A percentile compares a stretch with the other conserved stretches of the same genome.
These are phyloP conservation scores for Mycena latifolia DNA, from an alignment of 768 basidiomycete species.

Conservation along the genomic window DNA sequence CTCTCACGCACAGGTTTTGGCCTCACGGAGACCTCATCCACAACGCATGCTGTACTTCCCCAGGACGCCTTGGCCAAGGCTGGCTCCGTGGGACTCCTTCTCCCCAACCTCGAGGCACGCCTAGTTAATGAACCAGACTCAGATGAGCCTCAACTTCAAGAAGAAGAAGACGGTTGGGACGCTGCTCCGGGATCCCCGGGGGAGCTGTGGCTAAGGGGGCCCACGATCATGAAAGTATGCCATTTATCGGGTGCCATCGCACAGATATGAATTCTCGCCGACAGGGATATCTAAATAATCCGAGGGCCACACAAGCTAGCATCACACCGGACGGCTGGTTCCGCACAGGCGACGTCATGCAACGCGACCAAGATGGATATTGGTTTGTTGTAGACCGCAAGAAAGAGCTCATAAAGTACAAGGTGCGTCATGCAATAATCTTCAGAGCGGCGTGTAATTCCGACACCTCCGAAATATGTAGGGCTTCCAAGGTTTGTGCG, in stretches of 20 bases:
- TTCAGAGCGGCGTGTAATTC: neutral
- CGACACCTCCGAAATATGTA: no score
- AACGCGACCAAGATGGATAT: conserved; percentile 71
- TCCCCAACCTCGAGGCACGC: no score
- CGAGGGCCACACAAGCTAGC: conserved; percentile 71
- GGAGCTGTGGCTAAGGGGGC: conserved; percentile 88
- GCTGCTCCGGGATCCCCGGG: conserved; percentile 70
- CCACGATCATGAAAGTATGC: conserved; percentile 80
- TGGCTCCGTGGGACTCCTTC: conserved; percentile 54
- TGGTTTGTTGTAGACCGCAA: conserved; percentile 80
- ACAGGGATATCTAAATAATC: conserved; percentile 83
- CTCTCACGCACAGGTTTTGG: conserved; percentile 66
- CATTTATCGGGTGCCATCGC: no score
- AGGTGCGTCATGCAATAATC: conserved; percentile 48
- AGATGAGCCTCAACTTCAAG: no score
- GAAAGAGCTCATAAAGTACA: conserved; percentile 85
- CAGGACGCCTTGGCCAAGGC: conserved; percentile 58
- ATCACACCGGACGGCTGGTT: conserved; percentile 86
- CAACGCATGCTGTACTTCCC: conserved; percentile 64
- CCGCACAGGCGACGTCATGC: conserved; percentile 88
- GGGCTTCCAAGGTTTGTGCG: no score
- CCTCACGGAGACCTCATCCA: conserved; percentile 88
- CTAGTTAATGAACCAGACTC: no score
- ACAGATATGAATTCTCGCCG: no score
- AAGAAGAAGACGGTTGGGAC: conserved; percentile 41